phyloP scores from a whole-genome alignment of 1,284 basidiomycete genomes.

The Xerocomus minutiporus region DNA sequence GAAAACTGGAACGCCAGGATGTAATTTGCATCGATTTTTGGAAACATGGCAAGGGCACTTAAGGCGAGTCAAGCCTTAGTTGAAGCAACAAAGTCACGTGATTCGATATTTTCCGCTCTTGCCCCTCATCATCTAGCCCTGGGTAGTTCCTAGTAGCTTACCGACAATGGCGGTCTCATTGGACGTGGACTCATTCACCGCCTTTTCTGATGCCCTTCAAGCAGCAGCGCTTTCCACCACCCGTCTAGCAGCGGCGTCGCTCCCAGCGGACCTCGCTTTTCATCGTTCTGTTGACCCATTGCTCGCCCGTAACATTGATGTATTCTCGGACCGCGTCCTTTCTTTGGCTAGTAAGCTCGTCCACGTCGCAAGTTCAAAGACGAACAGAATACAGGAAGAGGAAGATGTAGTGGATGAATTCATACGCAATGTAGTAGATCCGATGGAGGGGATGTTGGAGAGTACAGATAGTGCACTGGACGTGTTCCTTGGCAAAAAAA shows the following conservation, averaged over 20 bases:
- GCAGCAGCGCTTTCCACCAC: constrained; percentile 56
- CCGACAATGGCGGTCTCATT: constrained; percentile 15
- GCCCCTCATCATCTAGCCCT: background rate
- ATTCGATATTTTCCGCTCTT: background rate
- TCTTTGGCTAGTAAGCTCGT: constrained; percentile 63
- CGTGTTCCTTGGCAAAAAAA: constrained; percentile 68
- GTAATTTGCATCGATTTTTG: constrained; percentile 31
- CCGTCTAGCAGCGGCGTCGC: constrained; percentile 46
- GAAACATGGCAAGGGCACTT: constrained; percentile 11
- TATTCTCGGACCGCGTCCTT: constrained; percentile 57
- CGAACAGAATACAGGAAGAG: constrained; percentile 53
- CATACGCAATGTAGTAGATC: constrained; percentile 71
- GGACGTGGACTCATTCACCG: constrained; percentile 32
- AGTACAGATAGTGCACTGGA: constrained; percentile 82
- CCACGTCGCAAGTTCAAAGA: constrained; percentile 40
- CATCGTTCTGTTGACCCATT: constrained; percentile 78
- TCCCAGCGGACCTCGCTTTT: constrained; percentile 73
- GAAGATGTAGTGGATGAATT: constrained; percentile 85
- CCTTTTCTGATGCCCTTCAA: constrained; percentile 52
- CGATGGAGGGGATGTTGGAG: constrained; percentile 83
- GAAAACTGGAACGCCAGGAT: constrained; percentile 81
- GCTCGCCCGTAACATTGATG: constrained; percentile 65
- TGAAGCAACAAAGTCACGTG: background rate
- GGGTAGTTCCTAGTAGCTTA: too few relatives aligned
- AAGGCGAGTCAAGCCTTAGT: too few relatives aligned